These are phyloP conservation scores for Phlyctochytrium planicorne DNA, from an alignment of 192 early-diverging fungal genomes.

Conservation along the genomic window DNA sequence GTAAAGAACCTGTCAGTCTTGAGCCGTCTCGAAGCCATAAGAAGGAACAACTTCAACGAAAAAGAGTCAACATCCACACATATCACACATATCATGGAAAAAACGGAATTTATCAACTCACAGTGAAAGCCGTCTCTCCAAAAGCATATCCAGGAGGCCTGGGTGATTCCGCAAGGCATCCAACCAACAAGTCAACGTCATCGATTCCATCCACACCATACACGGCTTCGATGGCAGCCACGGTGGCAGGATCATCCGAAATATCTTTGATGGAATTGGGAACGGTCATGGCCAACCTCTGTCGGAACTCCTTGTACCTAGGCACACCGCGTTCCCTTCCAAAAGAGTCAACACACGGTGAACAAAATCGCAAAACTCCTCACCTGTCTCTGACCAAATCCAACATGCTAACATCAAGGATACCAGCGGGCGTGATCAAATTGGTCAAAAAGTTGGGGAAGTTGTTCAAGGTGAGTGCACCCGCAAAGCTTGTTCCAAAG, in stretches of 20 bases:
- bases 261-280: conserved; percentile 23
- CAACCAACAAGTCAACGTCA: conserved; percentile 33
- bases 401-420: conserved; percentile 24
- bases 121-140: conserved; percentile 20
- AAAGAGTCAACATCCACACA: background rate
- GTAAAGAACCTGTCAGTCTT: conserved; percentile 37
- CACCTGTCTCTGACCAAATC: conserved; percentile 30
- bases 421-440: conserved; percentile 19
- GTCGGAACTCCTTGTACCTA: conserved; percentile 30
- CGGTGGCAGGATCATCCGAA: conserved; percentile 12
- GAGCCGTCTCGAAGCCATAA: conserved; percentile 28
- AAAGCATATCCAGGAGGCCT: conserved; percentile 33
- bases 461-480: conserved; percentile 36
- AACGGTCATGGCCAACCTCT: conserved; percentile 8
- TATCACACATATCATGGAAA: background rate
- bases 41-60: conserved; percentile 20
- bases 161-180: conserved; percentile 27
- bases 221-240: conserved; percentile 8
- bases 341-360: background rate
- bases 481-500: conserved; percentile 27
- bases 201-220: conserved; percentile 27
- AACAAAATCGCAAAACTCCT: background rate
- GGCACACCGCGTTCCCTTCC: conserved; percentile 30
- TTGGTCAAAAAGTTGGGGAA: conserved; percentile 31
- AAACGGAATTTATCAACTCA: background rate